phyloP scores from a whole-genome alignment of 352 stramenopile species.

The Globisporangium cystogenes region DNA sequence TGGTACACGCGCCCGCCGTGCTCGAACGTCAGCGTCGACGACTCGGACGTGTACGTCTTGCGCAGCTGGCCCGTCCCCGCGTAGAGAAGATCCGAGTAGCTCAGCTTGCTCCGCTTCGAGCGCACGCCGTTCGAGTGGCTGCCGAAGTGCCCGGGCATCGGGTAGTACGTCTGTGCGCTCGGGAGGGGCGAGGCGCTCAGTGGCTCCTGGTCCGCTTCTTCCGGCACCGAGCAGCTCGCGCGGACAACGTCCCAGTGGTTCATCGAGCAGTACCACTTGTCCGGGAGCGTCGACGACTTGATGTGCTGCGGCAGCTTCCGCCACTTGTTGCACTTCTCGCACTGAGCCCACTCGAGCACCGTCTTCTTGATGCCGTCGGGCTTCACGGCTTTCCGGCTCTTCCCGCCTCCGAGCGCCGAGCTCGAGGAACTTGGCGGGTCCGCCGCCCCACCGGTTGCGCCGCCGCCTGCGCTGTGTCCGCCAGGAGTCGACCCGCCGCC shows the following conservation, averaged over 20 bases:
- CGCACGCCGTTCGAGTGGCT: slow-evolving; percentile 9
- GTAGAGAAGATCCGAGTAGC: slow-evolving; percentile 78
- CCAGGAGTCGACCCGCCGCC: neutral
- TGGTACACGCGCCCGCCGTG: slow-evolving; percentile 63
- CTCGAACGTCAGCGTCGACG: slow-evolving; percentile 73
- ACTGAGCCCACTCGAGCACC: slow-evolving; percentile 94
- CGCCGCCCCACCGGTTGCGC: neutral
- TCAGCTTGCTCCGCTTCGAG: slow-evolving; percentile 65
- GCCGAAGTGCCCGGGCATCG: slow-evolving; percentile 36
- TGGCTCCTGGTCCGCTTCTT: slow-evolving; percentile 77
- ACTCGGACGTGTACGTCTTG: slow-evolving; percentile 79
- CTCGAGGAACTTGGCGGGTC: neutral
- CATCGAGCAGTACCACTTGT: slow-evolving; percentile 96
- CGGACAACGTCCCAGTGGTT: slow-evolving; percentile 92
- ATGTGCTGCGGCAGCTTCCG: slow-evolving; percentile 90
- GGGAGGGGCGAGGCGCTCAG: slow-evolving; percentile 37
- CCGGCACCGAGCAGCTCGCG: slow-evolving; percentile 60
- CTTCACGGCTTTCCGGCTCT: slow-evolving; percentile 10
- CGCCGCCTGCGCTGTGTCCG: neutral
- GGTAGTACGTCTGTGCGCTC: slow-evolving; percentile 55
- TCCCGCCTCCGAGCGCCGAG: slow-evolving; percentile 2
- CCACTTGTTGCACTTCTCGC: slow-evolving; percentile 96
- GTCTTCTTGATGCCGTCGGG: slow-evolving; percentile 52
- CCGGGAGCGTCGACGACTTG: slow-evolving; percentile 89
- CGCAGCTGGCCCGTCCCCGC: slow-evolving; percentile 72